A percentile compares a stretch with the other conserved stretches of the same genome.
phyloP scores from a whole-genome alignment of 352 stramenopile genomes.

The Phytophthora idaei region DNA sequence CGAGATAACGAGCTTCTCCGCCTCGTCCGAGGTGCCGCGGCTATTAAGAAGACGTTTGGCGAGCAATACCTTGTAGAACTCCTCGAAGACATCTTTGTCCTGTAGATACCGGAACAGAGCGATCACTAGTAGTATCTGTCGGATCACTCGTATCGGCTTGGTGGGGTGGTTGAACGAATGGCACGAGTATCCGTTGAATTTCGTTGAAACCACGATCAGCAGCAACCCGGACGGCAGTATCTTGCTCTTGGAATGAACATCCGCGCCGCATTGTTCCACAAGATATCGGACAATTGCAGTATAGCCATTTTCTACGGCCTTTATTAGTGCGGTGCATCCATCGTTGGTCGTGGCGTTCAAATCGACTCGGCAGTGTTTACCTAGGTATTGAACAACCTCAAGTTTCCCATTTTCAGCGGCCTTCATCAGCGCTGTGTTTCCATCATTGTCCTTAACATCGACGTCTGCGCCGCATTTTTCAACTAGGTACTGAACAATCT shows the following conservation, averaged over 20 bases:
- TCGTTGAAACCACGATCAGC: too few relatives aligned
- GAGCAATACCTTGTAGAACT: conserved; percentile 98
- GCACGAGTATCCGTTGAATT: too few relatives aligned
- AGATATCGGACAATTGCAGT: too few relatives aligned
- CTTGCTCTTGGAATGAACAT: too few relatives aligned
- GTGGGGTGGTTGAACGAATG: too few relatives aligned
- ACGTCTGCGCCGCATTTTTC: neutral
- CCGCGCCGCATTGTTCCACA: too few relatives aligned
- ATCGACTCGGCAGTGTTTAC: too few relatives aligned
- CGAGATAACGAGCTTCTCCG: conserved; percentile 96
- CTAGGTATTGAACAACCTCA: neutral
- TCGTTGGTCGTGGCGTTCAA: too few relatives aligned
- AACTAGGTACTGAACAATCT: neutral
- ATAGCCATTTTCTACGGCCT: too few relatives aligned
- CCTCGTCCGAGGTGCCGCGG: conserved; percentile 72
- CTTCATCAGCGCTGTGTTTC: conserved; percentile 1
- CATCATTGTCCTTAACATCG: neutral
- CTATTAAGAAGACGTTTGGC: conserved; percentile 94
- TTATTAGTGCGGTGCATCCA: too few relatives aligned
- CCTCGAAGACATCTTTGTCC: conserved; percentile 99
- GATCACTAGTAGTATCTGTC: conserved; percentile 70
- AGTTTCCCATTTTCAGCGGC: neutral
- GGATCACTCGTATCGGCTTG: too few relatives aligned
- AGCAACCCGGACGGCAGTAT: too few relatives aligned
- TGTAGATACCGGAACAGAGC: conserved; percentile 95